These are phyloP conservation scores for Chlamydomonas sphaeroides DNA, from an alignment of 139 green algal species.

Conservation along the genomic window DNA sequence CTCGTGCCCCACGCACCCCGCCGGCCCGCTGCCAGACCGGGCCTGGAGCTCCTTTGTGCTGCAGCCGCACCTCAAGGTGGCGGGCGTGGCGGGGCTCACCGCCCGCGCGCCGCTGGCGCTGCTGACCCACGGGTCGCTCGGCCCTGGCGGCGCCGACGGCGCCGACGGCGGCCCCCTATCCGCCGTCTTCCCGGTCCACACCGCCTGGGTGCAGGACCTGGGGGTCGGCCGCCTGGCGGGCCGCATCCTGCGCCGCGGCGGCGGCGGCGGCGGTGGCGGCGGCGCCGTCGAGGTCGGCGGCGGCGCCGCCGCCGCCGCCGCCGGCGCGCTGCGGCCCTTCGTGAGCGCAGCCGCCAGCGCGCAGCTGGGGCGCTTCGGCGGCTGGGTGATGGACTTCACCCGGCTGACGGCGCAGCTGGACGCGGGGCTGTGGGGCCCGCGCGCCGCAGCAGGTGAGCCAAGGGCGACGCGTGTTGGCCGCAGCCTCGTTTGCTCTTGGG, in stretches of 20 bases:
- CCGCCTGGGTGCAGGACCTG: constrained; percentile 21
- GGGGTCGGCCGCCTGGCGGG: neutral
- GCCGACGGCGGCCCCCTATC: neutral
- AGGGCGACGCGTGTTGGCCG: neutral
- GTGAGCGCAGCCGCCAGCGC: constrained; percentile 34
- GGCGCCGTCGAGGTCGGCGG: neutral
- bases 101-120: constrained; percentile 31
- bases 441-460: too few species aligned
- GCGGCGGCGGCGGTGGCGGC: neutral
- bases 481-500: too few species aligned
- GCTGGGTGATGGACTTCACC: constrained; percentile 54
- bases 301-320: neutral
- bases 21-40: neutral
- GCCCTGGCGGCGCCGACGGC: too few species aligned
- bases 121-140: neutral
- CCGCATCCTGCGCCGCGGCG: neutral
- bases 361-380: constrained; percentile 57
- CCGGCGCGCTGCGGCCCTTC: constrained; percentile 47
- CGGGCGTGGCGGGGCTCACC: constrained; percentile 45
- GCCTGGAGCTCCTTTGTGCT: constrained; percentile 34
- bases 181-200: neutral
- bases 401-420: constrained; percentile 45
- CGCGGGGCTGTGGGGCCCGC: constrained; percentile 44
- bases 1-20: too few species aligned
- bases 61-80: constrained; percentile 46